Evolutionary conservation across 2,329 filamentous ascomycete genomes (phyloP).

Genomic region (Ophiostoma populinum): DNA sequence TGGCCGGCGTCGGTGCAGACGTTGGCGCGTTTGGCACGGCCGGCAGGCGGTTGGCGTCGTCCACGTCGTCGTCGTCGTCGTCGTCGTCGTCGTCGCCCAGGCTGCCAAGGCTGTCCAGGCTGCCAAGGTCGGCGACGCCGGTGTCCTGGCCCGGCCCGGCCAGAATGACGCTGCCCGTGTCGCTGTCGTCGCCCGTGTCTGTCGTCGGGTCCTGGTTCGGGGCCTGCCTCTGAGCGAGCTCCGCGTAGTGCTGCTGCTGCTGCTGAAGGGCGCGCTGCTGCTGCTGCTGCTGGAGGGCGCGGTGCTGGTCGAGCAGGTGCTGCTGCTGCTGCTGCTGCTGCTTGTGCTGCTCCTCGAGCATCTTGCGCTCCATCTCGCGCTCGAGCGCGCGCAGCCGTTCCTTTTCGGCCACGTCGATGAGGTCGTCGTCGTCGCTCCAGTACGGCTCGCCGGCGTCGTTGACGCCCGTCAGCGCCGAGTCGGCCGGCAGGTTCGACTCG

Average conservation of each 20-base stretch:
- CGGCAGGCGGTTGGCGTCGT: slow-evolving; percentile 10
- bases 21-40: slow-evolving; percentile 6
- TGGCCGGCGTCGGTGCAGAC: too few relatives aligned
- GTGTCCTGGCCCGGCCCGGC: too few relatives aligned
- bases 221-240: neutral
- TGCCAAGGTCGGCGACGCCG: too few relatives aligned
- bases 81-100: neutral
- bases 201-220: neutral
- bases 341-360: slow-evolving; percentile 18
- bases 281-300: slow-evolving; percentile 14
- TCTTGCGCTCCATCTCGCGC: slow-evolving; percentile 16
- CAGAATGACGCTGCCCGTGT: neutral
- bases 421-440: slow-evolving; percentile 48
- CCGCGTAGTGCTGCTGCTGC: neutral
- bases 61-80: neutral
- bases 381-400: slow-evolving; percentile 33
- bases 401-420: slow-evolving; percentile 45
- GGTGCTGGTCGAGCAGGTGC: slow-evolving; percentile 15
- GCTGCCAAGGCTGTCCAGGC: too few relatives aligned
- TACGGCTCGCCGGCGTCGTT: slow-evolving; percentile 35
- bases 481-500: neutral
- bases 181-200: neutral
- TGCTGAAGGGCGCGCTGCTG: slow-evolving; percentile 2
- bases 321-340: slow-evolving; percentile 13
- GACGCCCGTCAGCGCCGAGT: neutral